Conservation (phyloP, 2,329 filamentous ascomycete genomes). For the Colletotrichum cordylinicola region DNA sequence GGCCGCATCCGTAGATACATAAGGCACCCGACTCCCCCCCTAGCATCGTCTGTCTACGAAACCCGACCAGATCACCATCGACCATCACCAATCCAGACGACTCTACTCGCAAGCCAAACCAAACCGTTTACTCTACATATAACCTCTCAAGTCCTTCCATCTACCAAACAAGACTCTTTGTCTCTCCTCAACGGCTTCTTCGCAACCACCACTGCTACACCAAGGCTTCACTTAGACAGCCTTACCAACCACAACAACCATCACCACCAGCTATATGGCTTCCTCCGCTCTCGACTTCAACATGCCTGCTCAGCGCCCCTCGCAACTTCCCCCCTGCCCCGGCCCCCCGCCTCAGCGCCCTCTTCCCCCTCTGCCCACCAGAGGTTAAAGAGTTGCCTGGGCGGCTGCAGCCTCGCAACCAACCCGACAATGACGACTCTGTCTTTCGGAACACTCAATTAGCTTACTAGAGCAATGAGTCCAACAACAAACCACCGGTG, state of each 20-base stretch:
- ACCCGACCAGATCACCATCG: slow-evolving; percentile 3
- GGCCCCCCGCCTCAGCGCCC: slow-evolving; percentile 69
- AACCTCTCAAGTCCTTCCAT: neutral
- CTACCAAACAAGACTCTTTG: slow-evolving; percentile 7
- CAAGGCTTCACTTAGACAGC: neutral
- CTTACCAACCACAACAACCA: neutral
- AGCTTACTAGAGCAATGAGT: neutral
- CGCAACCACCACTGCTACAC: neutral
- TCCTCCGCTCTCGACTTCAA: slow-evolving; percentile 32
- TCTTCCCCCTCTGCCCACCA: slow-evolving; percentile 70
- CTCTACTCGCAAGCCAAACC: neutral
- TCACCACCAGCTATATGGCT: slow-evolving; percentile 16
- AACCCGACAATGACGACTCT: neutral
- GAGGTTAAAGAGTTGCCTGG: slow-evolving; percentile 44
- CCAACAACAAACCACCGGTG: neutral
- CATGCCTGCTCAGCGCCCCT: slow-evolving; percentile 67
- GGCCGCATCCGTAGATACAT: slow-evolving; percentile 23
- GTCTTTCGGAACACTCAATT: neutral
- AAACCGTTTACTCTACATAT: slow-evolving; percentile 10
- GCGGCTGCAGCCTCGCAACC: slow-evolving; percentile 1
- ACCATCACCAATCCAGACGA: slow-evolving; percentile 7
- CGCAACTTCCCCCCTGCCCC: slow-evolving; percentile 71
- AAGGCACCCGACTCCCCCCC: slow-evolving; percentile 22
- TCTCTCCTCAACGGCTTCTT: neutral
- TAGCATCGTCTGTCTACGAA: neutral